phyloP scores from a whole-genome alignment of 305 asterid genomes.

The Andrographis paniculata region DNA sequence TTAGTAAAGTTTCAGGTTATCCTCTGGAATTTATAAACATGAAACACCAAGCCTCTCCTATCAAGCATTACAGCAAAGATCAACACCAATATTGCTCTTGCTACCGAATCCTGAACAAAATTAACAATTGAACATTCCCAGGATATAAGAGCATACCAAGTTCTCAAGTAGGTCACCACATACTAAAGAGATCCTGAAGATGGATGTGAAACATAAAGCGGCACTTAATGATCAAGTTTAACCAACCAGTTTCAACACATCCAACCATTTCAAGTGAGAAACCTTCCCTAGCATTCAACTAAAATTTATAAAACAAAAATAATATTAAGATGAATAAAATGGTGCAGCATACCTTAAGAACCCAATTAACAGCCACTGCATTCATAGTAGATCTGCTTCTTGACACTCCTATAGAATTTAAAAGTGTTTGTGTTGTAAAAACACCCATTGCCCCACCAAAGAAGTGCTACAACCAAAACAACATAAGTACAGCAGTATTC shows the following conservation, averaged over 20 bases:
- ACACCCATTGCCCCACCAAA: slow-evolving; percentile 98
- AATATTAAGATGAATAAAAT: background rate
- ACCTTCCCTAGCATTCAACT: slow-evolving; percentile 6
- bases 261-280: slow-evolving; percentile 5
- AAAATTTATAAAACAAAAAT: background rate
- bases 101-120: background rate
- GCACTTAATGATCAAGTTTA: background rate
- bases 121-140: background rate
- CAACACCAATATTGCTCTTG: background rate
- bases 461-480: slow-evolving; percentile 53
- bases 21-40: background rate
- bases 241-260: background rate
- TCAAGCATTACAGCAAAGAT: background rate
- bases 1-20: background rate
- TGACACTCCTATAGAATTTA: slow-evolving; percentile 72
- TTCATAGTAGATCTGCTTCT: slow-evolving; percentile 48
- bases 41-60: background rate
- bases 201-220: background rate
- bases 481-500: slow-evolving; percentile 15
- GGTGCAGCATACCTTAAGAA: slow-evolving; percentile 62
- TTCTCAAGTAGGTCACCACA: background rate
- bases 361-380: slow-evolving; percentile 92
- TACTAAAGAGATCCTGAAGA: background rate
- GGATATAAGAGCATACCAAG: background rate
- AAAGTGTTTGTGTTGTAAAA: slow-evolving; percentile 82